Evolutionary conservation across 805 yeast genomes (phyloP).

Genomic region (Candida silvicultrix): DNA sequence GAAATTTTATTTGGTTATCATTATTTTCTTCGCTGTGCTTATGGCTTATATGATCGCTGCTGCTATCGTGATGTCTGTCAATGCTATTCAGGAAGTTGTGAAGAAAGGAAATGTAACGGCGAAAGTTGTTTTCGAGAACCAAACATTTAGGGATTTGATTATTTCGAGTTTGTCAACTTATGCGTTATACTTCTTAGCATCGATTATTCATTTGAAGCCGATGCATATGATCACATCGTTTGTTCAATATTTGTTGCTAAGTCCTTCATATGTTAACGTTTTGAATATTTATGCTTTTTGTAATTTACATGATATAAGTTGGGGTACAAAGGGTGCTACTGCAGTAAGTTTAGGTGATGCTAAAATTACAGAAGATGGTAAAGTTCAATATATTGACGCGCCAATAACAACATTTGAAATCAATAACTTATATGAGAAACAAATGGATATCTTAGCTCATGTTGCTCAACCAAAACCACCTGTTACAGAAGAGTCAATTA

Average conservation of each 20-base stretch:
- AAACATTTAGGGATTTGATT: constrained; percentile 77
- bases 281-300: constrained; percentile 93
- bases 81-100: constrained; percentile 51
- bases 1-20: constrained; percentile 67
- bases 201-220: constrained; percentile 81
- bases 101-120: constrained; percentile 30
- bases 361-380: constrained; percentile 58
- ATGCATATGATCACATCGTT: constrained; percentile 89
- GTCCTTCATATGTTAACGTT: constrained; percentile 89
- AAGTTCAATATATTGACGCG: constrained; percentile 53
- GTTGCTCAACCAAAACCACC: constrained; percentile 21
- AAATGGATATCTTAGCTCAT: constrained; percentile 50
- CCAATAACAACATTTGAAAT: constrained; percentile 76
- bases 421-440: constrained; percentile 64
- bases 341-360: constrained; percentile 80
- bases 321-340: constrained; percentile 93
- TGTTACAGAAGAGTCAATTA: constrained; percentile 21
- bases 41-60: constrained; percentile 91
- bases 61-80: constrained; percentile 72
- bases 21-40: constrained; percentile 73
- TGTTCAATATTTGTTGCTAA: constrained; percentile 71
- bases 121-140: constrained; percentile 47
- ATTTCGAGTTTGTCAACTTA: constrained; percentile 86
- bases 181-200: constrained; percentile 69
- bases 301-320: constrained; percentile 91